A percentile compares a stretch with the other conserved stretches of the same genome.
Evolutionary conservation across 371 early-diverging fungal genomes (phyloP).

Genomic region (Actinomortierella wolfii): DNA sequence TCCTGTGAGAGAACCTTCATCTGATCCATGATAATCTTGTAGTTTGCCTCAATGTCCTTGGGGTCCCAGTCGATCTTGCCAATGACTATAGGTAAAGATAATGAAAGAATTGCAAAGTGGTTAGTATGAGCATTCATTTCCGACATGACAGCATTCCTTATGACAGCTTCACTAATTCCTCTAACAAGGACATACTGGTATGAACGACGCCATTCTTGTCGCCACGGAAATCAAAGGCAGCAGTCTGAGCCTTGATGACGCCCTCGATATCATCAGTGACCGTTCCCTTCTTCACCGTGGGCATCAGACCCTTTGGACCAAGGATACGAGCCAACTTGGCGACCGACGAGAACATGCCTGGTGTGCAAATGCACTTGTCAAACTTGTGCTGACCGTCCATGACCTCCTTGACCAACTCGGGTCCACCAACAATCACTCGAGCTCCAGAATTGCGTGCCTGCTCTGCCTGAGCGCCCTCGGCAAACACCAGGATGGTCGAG

Average conservation of each 20-base stretch:
- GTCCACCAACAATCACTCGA: conserved; percentile 79
- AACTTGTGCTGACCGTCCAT: conserved; percentile 71
- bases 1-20: conserved; percentile 60
- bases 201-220: conserved; percentile 77
- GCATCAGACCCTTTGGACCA: conserved; percentile 97
- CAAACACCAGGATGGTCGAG: conserved; percentile 74
- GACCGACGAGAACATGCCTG: conserved; percentile 87
- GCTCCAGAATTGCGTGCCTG: conserved; percentile 85
- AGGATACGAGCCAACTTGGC: conserved; percentile 89
- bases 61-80: conserved; percentile 56
- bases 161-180: not conserved
- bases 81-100: conserved; percentile 48
- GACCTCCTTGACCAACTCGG: conserved; percentile 83
- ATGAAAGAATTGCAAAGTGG: not conserved
- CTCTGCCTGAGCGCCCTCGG: conserved; percentile 80
- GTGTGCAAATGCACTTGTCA: conserved; percentile 87
- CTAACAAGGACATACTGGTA: conserved; percentile 53
- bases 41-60: conserved; percentile 62
- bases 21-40: conserved; percentile 61
- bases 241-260: conserved; percentile 64
- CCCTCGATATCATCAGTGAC: conserved; percentile 74
- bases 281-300: conserved; percentile 89
- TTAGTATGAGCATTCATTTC: not conserved
- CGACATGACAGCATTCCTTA: conserved; percentile 3
- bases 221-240: conserved; percentile 77